Percentiles rank a stretch among this genome's conserved stretches.
These are phyloP conservation scores for Phytophthora uliginosa DNA, from an alignment of 352 stramenopile genomes.

Conservation along the genomic window DNA sequence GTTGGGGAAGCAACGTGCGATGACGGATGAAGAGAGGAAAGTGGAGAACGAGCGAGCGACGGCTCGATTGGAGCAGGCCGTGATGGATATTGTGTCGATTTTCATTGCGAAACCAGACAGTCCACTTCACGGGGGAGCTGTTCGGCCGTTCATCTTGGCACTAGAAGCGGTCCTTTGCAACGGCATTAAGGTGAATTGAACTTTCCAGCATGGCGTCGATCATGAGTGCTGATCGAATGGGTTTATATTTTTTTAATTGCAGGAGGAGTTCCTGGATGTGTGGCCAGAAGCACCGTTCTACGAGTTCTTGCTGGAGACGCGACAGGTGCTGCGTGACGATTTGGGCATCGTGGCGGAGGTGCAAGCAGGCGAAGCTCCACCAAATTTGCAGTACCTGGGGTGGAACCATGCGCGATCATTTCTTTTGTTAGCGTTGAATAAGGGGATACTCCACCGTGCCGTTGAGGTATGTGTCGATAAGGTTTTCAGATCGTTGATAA, in stretches of 20 bases:
- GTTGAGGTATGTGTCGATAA: conserved; percentile 57
- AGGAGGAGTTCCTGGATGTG: conserved; percentile 51
- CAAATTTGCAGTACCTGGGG: conserved; percentile 61
- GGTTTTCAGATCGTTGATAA: background rate
- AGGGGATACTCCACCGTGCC: conserved; percentile 76
- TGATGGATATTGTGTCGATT: conserved; percentile 77
- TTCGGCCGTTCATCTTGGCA: conserved; percentile 65
- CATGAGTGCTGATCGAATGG: background rate
- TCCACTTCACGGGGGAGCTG: conserved; percentile 79
- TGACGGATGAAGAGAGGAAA: conserved; percentile 39
- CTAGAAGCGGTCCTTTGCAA: conserved; percentile 74
- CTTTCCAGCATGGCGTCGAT: background rate
- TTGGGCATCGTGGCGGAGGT: conserved; percentile 69
- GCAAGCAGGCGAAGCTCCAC: conserved; percentile 36
- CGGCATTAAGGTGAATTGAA: conserved; percentile 62
- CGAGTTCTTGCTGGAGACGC: conserved; percentile 72
- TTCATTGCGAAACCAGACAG: conserved; percentile 78
- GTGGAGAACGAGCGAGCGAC: conserved; percentile 34
- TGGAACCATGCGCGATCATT: conserved; percentile 79
- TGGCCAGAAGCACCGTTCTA: conserved; percentile 85
- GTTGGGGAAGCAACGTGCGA: conserved; percentile 45
- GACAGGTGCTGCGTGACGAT: conserved; percentile 73
- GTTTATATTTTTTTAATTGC: conserved; percentile 1
- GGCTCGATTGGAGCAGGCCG: conserved; percentile 36
- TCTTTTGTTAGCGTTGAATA: conserved; percentile 77